These are phyloP conservation scores for Kalmanozyma brasiliensis DNA, from an alignment of 1,284 basidiomycete genomes.

Conservation along the genomic window DNA sequence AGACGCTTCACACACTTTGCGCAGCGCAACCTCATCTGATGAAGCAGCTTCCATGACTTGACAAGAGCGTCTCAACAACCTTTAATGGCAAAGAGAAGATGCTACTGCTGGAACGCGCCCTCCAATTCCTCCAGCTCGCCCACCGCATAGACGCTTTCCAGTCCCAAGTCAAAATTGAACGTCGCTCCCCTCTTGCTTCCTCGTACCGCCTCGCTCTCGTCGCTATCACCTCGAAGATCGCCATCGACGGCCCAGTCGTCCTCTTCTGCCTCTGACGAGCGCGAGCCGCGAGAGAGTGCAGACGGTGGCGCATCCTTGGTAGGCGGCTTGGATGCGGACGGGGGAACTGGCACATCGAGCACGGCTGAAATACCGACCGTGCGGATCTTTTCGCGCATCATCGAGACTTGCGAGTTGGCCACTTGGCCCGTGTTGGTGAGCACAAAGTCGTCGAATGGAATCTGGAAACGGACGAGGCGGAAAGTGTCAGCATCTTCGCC, in stretches of 20 bases:
- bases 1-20: too few relatives aligned
- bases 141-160: constrained; percentile 67
- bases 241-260: constrained; percentile 42
- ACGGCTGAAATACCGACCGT: constrained; percentile 80
- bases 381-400: constrained; percentile 79
- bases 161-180: constrained; percentile 70
- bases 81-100: not conserved
- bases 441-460: constrained; percentile 83
- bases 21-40: too few relatives aligned
- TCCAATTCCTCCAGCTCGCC: constrained; percentile 53
- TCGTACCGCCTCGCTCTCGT: constrained; percentile 11
- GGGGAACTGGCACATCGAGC: constrained; percentile 53
- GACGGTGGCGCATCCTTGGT: constrained; percentile 37
- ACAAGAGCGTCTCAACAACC: too few relatives aligned
- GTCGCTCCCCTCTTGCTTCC: constrained; percentile 55
- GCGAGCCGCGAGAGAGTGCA: constrained; percentile 15
- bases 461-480: constrained; percentile 69
- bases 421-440: constrained; percentile 84
- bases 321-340: constrained; percentile 29
- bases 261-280: constrained; percentile 6
- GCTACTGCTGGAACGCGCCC: constrained; percentile 40
- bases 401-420: constrained; percentile 74
- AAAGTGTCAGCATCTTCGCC: constrained; percentile 4
- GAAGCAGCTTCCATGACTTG: too few relatives aligned
- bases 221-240: constrained; percentile 9